phyloP scores from a whole-genome alignment of 305 asterid species.

The Fraxinus nigra region DNA sequence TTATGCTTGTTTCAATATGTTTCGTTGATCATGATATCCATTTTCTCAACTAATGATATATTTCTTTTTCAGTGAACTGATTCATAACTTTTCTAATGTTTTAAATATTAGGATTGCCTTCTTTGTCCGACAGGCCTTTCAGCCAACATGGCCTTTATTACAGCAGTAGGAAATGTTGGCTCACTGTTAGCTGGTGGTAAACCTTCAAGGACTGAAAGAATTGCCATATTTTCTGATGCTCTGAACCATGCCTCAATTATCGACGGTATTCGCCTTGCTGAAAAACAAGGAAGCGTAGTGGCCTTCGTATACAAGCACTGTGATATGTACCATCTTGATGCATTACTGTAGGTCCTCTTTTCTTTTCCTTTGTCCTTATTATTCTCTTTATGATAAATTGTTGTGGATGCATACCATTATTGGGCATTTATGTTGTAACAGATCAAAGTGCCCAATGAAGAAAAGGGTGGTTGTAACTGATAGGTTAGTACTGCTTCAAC shows the following conservation, averaged over 20 bases:
- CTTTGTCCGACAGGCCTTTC: constrained; percentile 99
- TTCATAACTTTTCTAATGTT: constrained; percentile 44
- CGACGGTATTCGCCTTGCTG: constrained; percentile 92
- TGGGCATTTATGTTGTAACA: constrained; percentile 37
- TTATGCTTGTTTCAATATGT: neutral
- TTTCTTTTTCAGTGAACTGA: constrained; percentile 33
- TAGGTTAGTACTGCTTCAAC: constrained; percentile 52
- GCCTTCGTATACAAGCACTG: constrained; percentile 78
- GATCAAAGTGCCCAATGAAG: constrained; percentile 84
- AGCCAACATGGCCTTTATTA: constrained; percentile 98
- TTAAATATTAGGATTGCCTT: constrained; percentile 91
- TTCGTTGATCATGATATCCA: constrained; percentile 7
- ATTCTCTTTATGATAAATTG: constrained; percentile 10
- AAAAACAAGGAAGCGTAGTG: constrained; percentile 66
- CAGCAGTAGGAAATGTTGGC: constrained; percentile 68
- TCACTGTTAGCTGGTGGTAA: constrained; percentile 54
- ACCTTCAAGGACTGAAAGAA: constrained; percentile 52
- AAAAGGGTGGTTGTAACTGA: constrained; percentile 88
- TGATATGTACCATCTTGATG: constrained; percentile 83
- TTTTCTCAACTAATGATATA: neutral
- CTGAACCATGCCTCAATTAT: constrained; percentile 93
- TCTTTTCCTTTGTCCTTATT: constrained; percentile 8
- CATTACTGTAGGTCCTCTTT: constrained; percentile 56
- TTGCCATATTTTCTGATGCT: constrained; percentile 94
- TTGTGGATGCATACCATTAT: constrained; percentile 15